Base-by-base conservation (phyloP, 1,139 yeast species). In the Geotrichum aggregatum region DNA sequence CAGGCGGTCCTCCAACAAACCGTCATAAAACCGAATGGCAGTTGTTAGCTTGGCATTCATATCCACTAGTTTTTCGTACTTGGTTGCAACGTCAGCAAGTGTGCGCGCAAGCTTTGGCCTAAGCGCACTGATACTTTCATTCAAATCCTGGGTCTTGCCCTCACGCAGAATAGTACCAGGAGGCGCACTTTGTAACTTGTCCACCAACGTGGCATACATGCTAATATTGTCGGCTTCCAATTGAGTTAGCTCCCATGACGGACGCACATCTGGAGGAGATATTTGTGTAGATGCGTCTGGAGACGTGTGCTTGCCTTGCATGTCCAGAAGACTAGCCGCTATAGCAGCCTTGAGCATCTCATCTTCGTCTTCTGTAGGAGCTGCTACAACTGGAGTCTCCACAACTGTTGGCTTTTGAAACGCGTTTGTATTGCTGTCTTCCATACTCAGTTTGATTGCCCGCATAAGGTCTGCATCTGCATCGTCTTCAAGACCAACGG, bases 321-420 rank as follows among this genome's bases (percentile, higher is more conserved):
- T 77, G 56, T 88, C 96, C 55, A 77, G 76, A 58, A 92, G 75
- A 68, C 96, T 87, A 0, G 96, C 97, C 13, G 87, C 96, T 56
- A 92, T 89, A 0, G 98, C 98, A 1, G 94, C 95, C 66, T 83
- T 86, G 33, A 84, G 92, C 59, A 91, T 97, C 33, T 86, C 87
- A 10, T 84, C 94, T 1, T 82, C 87, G 18, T 50, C 49, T 2
- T 67, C 77, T 6, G 11, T 54, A 48, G 22, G 48, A 8, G 5
- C 8, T 16, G 24, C 33, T 28, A 36, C 19, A n/a, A 18, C 41
- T 11, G 41, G 41, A 11, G 38, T 38, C 3, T 47, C 44, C 13
- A 58, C 45, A 2, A 56, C 47, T 28, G 47, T 36, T 5, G 28
- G 28, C 28, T 8, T 24, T 5, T 24, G 28, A 24, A 24, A 24